A percentile compares a stretch with the other conserved stretches of the same genome.
Evolutionary conservation across 2,329 filamentous ascomycete genomes (phyloP).

Genomic region (Neocucurbitaria cava): DNA sequence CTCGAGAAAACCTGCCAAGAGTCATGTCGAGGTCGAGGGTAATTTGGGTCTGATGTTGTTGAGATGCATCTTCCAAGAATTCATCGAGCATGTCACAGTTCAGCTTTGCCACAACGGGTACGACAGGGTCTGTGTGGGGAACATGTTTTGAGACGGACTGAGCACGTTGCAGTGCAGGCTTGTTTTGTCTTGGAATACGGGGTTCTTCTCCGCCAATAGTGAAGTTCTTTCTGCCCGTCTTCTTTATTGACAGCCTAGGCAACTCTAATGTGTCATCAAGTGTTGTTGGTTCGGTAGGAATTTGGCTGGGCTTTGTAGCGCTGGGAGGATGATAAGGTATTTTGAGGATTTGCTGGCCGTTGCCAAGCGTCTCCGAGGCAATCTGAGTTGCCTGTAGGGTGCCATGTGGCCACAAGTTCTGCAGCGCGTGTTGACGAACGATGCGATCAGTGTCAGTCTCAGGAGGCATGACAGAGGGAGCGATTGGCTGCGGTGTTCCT

Average conservation of each 20-base stretch:
- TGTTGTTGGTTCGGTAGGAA: background rate
- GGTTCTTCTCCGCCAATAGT: constrained; percentile 14
- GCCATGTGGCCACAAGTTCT: constrained; percentile 1
- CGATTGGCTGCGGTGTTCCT: constrained; percentile 17
- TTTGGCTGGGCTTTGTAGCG: constrained; percentile 6
- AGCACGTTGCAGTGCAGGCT: background rate
- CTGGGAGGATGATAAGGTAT: constrained; percentile 32
- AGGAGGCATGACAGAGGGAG: constrained; percentile 5
- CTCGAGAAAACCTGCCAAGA: constrained; percentile 21
- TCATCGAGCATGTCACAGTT: constrained; percentile 38
- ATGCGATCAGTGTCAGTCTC: constrained; percentile 10
- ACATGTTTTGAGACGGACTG: background rate
- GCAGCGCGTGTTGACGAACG: constrained; percentile 18
- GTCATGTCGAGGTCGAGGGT: constrained; percentile 25
- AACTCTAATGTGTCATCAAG: constrained; percentile 11
- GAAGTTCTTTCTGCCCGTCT: constrained; percentile 29
- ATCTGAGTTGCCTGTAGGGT: constrained; percentile 14
- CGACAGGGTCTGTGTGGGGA: background rate
- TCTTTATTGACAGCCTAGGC: constrained; percentile 19
- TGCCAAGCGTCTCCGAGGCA: constrained; percentile 21
- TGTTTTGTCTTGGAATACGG: background rate
- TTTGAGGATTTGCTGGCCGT: constrained; percentile 38
- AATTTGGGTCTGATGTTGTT: constrained; percentile 15
- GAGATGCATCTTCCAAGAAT: constrained; percentile 34
- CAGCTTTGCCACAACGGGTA: constrained; percentile 33